Conservation (phyloP, 116 monocot species). For the Zostera marina region DNA sequence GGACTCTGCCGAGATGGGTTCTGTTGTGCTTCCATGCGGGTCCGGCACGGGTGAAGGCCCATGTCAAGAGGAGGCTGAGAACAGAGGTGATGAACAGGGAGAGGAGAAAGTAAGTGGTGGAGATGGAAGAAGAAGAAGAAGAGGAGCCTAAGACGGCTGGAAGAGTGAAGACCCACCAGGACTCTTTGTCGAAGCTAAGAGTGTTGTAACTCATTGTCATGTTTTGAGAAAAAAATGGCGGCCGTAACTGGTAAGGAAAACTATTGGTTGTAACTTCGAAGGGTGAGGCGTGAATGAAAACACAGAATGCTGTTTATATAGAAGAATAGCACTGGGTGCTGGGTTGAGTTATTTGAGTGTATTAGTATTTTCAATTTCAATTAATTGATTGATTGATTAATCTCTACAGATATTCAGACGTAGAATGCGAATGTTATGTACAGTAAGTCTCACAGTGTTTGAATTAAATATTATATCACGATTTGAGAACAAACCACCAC, state of each 20-base stretch:
- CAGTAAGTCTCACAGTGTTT: too few relatives aligned
- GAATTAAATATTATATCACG: too few relatives aligned
- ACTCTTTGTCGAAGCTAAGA: not conserved
- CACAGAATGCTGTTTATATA: too few relatives aligned
- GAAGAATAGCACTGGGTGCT: too few relatives aligned
- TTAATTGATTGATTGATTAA: too few relatives aligned
- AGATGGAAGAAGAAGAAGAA: constrained; percentile 1
- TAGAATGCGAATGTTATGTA: too few relatives aligned
- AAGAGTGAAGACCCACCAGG: constrained; percentile 17
- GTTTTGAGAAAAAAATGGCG: not conserved
- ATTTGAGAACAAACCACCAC: too few relatives aligned
- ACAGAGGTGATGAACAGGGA: constrained; percentile 5
- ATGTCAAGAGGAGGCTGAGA: constrained; percentile 11
- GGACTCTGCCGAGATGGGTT: constrained; percentile 12
- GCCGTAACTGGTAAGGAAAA: not conserved
- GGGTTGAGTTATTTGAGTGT: too few relatives aligned
- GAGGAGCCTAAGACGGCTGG: constrained; percentile 23
- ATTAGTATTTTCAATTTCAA: too few relatives aligned
- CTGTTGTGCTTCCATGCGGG: constrained; percentile 33
- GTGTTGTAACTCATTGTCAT: not conserved
- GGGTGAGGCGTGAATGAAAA: too few relatives aligned
- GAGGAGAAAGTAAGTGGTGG: constrained; percentile 9
- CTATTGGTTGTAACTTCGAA: too few relatives aligned
- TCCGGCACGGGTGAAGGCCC: constrained; percentile 37
- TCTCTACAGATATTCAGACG: too few relatives aligned